These are phyloP conservation scores for Hypomyces rosellus DNA, from an alignment of 2,329 filamentous ascomycete species.

Conservation along the genomic window DNA sequence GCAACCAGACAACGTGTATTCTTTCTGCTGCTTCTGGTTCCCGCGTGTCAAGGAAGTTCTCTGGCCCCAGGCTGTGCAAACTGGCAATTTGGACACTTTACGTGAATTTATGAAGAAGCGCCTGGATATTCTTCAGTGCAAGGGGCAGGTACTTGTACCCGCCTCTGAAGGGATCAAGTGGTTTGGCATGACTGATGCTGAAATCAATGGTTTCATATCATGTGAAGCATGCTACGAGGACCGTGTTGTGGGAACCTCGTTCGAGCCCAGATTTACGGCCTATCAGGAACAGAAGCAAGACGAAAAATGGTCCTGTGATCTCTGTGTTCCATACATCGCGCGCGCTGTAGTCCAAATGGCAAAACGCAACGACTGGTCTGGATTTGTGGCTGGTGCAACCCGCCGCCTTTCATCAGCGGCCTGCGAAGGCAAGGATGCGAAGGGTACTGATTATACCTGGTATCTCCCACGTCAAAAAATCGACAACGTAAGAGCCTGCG, in stretches of 20 bases:
- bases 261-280: slow-evolving; percentile 25
- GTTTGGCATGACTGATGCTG: slow-evolving; percentile 22
- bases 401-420: slow-evolving; percentile 19
- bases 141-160: slow-evolving; percentile 15
- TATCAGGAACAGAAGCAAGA: slow-evolving; percentile 18
- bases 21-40: slow-evolving; percentile 23
- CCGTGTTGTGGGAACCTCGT: slow-evolving; percentile 19
- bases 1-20: slow-evolving; percentile 23
- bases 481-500: slow-evolving; percentile 24
- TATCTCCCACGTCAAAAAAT: slow-evolving; percentile 19
- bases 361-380: slow-evolving; percentile 23
- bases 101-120: slow-evolving; percentile 24
- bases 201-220: slow-evolving; percentile 27
- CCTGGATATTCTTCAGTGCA: slow-evolving; percentile 23
- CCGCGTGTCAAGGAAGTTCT: slow-evolving; percentile 29
- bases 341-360: slow-evolving; percentile 16
- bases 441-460: slow-evolving; percentile 21
- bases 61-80: slow-evolving; percentile 25
- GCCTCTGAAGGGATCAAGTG: slow-evolving; percentile 25
- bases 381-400: slow-evolving; percentile 20
- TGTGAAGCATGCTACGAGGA: slow-evolving; percentile 36
- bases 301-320: slow-evolving; percentile 29
- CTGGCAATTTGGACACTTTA: slow-evolving; percentile 19
- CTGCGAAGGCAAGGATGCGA: slow-evolving; percentile 23
- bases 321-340: slow-evolving; percentile 21